A percentile compares a stretch with the other conserved stretches of the same genome.
Conservation (phyloP, 176 grass and related monocot genomes). For the Eleusine indica region DNA sequence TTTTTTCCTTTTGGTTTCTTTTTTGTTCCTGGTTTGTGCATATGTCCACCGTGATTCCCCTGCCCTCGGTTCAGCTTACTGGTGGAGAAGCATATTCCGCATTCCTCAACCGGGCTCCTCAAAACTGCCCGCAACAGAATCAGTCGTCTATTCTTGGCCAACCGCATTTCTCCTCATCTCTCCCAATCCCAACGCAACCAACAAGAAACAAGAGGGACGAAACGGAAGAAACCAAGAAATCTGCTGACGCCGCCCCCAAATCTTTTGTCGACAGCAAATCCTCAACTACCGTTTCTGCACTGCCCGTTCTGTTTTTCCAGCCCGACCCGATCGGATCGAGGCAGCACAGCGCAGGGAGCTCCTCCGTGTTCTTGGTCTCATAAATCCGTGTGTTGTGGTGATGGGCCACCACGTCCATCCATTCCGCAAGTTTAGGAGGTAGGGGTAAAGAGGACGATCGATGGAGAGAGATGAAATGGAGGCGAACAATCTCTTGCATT, state of each 20-base stretch:
- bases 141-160: not conserved
- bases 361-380: not conserved
- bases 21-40: not conserved
- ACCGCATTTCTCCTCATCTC: not conserved
- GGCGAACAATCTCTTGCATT: constrained; percentile 53
- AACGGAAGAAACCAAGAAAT: constrained; percentile 19
- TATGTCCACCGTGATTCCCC: not conserved
- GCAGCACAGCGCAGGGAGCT: not conserved
- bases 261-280: not conserved
- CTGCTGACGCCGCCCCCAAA: not conserved
- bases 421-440: constrained; percentile 17
- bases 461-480: constrained; percentile 36
- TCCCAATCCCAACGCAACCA: not conserved
- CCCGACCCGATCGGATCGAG: not conserved
- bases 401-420: constrained; percentile 35
- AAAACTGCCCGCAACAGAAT: not conserved
- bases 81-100: not conserved
- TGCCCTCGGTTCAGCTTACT: not conserved
- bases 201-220: not conserved
- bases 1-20: not conserved
- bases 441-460: not conserved
- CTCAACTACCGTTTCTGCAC: not conserved
- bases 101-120: not conserved
- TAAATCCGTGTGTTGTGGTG: constrained; percentile 25
- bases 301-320: constrained; percentile 1